Conservation (phyloP, 768 basidiomycete genomes). For the Agaricus blazei region DNA sequence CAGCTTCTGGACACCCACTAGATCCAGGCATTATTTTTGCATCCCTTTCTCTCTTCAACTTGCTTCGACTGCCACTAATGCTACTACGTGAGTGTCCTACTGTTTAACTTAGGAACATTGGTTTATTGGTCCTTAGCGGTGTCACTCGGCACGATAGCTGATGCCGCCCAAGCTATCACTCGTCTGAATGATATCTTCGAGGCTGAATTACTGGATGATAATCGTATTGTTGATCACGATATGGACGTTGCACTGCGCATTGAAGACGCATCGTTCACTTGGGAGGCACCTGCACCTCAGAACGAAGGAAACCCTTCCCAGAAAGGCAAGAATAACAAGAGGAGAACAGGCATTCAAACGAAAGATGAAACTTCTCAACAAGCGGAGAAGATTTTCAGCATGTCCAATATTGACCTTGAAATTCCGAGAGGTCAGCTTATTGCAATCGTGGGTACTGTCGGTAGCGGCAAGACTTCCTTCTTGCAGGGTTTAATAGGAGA, state of each 20-base stretch:
- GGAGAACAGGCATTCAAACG: slow-evolving; percentile 1
- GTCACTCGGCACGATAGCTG: slow-evolving; percentile 74
- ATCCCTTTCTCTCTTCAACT: slow-evolving; percentile 79
- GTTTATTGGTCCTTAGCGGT: slow-evolving; percentile 37
- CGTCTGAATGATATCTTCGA: slow-evolving; percentile 81
- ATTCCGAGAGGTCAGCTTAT: slow-evolving; percentile 76
- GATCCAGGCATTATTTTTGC: slow-evolving; percentile 75
- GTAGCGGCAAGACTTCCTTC: slow-evolving; percentile 64
- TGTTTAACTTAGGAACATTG: slow-evolving; percentile 7
- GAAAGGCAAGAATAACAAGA: slow-evolving; percentile 17
- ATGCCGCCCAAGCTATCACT: slow-evolving; percentile 74
- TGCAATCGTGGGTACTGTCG: slow-evolving; percentile 83
- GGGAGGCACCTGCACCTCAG: slow-evolving; percentile 74
- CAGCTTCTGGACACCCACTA: slow-evolving; percentile 61
- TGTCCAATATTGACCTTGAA: slow-evolving; percentile 57
- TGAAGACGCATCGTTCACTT: slow-evolving; percentile 70
- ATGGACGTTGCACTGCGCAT: slow-evolving; percentile 65
- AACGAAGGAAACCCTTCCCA: slow-evolving; percentile 22
- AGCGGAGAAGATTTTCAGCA: slow-evolving; percentile 50
- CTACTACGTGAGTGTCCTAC: slow-evolving; percentile 42
- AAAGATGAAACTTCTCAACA: slow-evolving; percentile 19
- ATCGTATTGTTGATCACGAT: slow-evolving; percentile 45
- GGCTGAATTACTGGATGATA: slow-evolving; percentile 69
- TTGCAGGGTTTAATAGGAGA: slow-evolving; percentile 77
- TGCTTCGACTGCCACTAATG: slow-evolving; percentile 80